phyloP scores from a whole-genome alignment of 768 basidiomycete genomes.

The Tylopilus rubrobrunneus region DNA sequence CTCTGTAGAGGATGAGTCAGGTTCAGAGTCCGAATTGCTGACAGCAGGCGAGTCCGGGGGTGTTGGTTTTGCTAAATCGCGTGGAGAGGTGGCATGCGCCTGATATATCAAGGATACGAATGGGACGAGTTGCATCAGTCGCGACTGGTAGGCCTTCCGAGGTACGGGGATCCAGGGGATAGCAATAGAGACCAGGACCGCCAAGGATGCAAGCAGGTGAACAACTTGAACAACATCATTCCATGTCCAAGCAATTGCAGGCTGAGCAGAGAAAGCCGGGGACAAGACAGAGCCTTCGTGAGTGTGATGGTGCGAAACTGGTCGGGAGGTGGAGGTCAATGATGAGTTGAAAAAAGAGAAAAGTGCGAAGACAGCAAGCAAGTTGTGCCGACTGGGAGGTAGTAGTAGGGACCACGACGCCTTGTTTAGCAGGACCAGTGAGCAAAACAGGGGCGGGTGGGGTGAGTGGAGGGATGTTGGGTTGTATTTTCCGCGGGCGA shows the following conservation, averaged over 20 bases:
- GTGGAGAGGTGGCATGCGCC: not conserved
- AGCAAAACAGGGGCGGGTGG: constrained; percentile 21
- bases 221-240: constrained; percentile 55
- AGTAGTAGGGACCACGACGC: constrained; percentile 9
- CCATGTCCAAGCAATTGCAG: constrained; percentile 38
- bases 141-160: constrained; percentile 17
- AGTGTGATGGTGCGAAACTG: constrained; percentile 36
- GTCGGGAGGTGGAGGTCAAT: constrained; percentile 41
- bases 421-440: constrained; percentile 14
- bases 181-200: constrained; percentile 58
- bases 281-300: constrained; percentile 60
- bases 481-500: constrained; percentile 68
- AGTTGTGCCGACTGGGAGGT: constrained; percentile 26
- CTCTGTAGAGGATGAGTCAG: constrained; percentile 29
- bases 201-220: constrained; percentile 61
- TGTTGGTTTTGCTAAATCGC: no score
- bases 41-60: constrained; percentile 25
- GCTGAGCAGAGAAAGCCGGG: constrained; percentile 15
- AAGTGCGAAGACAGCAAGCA: constrained; percentile 77
- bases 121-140: constrained; percentile 26
- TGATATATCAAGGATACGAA: constrained; percentile 13
- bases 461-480: constrained; percentile 38
- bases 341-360: constrained; percentile 86
- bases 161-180: constrained; percentile 40
- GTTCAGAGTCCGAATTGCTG: constrained; percentile 26